phyloP scores from a whole-genome alignment of 768 basidiomycete genomes.

The Epithele typhae region DNA sequence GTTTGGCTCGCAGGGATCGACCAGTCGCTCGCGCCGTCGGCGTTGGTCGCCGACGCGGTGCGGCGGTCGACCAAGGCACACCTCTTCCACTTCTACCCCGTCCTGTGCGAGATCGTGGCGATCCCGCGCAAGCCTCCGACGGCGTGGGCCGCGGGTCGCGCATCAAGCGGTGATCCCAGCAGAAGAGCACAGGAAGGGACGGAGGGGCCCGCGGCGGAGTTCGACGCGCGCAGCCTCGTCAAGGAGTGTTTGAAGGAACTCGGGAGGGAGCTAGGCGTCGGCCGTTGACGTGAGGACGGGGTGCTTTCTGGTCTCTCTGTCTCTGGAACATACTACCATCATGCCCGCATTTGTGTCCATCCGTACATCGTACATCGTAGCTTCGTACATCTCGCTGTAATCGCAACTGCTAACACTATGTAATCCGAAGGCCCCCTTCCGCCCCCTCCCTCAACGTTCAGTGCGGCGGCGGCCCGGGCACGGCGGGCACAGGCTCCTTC shows the following conservation, averaged over 20 bases:
- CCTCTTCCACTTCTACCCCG: slow-evolving; percentile 81
- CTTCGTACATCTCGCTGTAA: no score
- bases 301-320: background rate
- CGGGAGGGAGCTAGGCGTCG: slow-evolving; percentile 70
- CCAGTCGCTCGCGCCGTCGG: slow-evolving; percentile 41
- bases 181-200: no score
- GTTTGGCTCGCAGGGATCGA: slow-evolving; percentile 32
- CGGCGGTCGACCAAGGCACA: slow-evolving; percentile 77
- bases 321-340: background rate
- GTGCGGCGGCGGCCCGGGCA: slow-evolving; percentile 17
- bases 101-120: slow-evolving; percentile 76
- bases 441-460: no score
- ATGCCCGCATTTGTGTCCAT: background rate
- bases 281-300: slow-evolving; percentile 11
- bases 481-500: slow-evolving; percentile 25
- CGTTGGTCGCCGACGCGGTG: slow-evolving; percentile 64
- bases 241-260: slow-evolving; percentile 64
- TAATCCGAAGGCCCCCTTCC: no score
- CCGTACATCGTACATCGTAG: background rate
- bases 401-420: no score
- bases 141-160: slow-evolving; percentile 56
- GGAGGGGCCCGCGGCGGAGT: slow-evolving; percentile 34
- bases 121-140: slow-evolving; percentile 64
- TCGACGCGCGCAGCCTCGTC: slow-evolving; percentile 65
- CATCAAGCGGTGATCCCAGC: slow-evolving; percentile 15